phyloP scores from a whole-genome alignment of 75 land plant genomes.

The Ceratopteris richardii region DNA sequence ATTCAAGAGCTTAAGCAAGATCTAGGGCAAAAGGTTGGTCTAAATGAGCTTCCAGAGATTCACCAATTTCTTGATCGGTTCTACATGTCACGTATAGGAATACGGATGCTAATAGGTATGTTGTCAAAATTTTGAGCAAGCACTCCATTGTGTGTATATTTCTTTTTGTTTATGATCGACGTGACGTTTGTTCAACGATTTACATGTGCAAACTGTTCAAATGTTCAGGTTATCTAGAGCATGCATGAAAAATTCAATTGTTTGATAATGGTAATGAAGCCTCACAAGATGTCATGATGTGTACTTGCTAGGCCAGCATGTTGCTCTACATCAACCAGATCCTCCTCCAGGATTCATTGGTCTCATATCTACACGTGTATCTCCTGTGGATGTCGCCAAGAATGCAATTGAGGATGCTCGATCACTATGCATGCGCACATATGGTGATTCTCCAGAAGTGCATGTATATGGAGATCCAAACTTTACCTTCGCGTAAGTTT shows the following conservation, averaged over 20 bases:
- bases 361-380: slow-evolving; percentile 65
- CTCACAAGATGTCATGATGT: too few relatives aligned
- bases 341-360: slow-evolving; percentile 65
- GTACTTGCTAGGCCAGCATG: slow-evolving; percentile 80
- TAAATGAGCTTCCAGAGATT: slow-evolving; percentile 68
- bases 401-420: slow-evolving; percentile 94
- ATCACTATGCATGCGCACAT: slow-evolving; percentile 63
- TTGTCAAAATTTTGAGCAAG: too few relatives aligned
- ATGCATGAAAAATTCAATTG: too few relatives aligned
- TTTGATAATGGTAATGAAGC: too few relatives aligned
- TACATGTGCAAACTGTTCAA: too few relatives aligned
- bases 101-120: slow-evolving; percentile 80
- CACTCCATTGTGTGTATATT: too few relatives aligned
- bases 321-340: slow-evolving; percentile 81
- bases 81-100: slow-evolving; percentile 83
- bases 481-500: slow-evolving; percentile 91
- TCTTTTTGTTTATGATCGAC: too few relatives aligned
- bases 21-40: slow-evolving; percentile 37
- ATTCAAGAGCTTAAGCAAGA: slow-evolving; percentile 86
- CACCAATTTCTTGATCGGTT: slow-evolving; percentile 91
- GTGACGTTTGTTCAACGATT: too few relatives aligned
- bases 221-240: too few relatives aligned
- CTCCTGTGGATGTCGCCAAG: slow-evolving; percentile 72
- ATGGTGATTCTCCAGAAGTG: slow-evolving; percentile 96
- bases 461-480: too few relatives aligned